Base-by-base conservation (phyloP, 2,329 filamentous ascomycete species). In the Aspergillus pseudoterreus region DNA sequence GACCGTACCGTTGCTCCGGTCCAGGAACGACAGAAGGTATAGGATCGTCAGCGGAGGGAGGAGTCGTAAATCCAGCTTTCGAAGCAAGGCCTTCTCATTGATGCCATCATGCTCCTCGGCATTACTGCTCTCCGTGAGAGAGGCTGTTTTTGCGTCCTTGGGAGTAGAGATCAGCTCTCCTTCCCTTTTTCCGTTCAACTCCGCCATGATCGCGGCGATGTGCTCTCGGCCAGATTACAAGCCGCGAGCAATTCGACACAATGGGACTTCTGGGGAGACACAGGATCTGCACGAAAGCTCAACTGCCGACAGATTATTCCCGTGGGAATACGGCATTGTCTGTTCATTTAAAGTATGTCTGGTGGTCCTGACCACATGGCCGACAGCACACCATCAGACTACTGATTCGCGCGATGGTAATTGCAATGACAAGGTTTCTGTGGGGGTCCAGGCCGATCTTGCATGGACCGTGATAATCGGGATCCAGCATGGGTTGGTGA, bases 21-120 rank as follows among this genome's bases (percentile, higher is more conserved):
- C 73, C 32, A 76, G 57, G 44, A 75, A 76, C 1, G 68, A 71
- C 15, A 77, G 56, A 2, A 77, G 63, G 56, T 77, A 78, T 38
- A 77, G 61, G 6, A 76, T 51, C 1, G 72, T 74, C 41, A 77
- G 52, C 0, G 73, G 66, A 4, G 75, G 76, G 8, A 78, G 58
- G 4, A 78, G 61, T 9, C 64, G 66, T 35, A 65, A 62, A 54
- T 78, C 76, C 22, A 78, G 62, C 52, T 76, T 78, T 32, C 73
- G 64, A 8, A 76, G 54, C 4, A 76, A 52, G 2, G 68, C 58
- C 49, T 67, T 71, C 52, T 75, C 71, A 42, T 72, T 69, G 49
- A 73, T 65, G 4, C 52, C 56, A 11, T 54, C 42, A 15, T 55
- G 50, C 6, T 56, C 56, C 15, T 62, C 59, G n/a, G 53, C 56